Evolutionary conservation across 768 basidiomycete genomes (phyloP).

Genomic region (Pholiota conissans): DNA sequence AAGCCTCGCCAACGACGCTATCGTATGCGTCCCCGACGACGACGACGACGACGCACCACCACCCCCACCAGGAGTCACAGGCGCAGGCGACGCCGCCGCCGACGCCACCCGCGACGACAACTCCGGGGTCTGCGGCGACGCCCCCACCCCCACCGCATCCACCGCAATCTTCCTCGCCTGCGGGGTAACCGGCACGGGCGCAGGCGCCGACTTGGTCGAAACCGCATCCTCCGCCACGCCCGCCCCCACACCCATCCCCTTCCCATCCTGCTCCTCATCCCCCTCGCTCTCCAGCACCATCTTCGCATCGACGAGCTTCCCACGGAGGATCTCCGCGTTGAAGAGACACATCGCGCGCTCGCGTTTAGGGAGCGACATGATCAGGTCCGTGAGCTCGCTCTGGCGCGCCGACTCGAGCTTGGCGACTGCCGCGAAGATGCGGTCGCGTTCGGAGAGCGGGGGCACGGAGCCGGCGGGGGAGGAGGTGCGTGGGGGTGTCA

Average conservation of each 20-base stretch:
- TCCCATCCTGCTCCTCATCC: conserved; percentile 44
- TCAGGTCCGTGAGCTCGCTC: conserved; percentile 67
- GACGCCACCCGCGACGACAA: conserved; percentile 75
- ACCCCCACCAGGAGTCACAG: conserved; percentile 16
- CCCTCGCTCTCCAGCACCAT: conserved; percentile 76
- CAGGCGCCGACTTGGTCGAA: conserved; percentile 27
- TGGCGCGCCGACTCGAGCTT: conserved; percentile 63
- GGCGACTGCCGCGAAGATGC: conserved; percentile 65
- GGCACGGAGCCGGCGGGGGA: conserved; percentile 71
- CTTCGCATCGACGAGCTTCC: conserved; percentile 82
- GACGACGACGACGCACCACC: too few species aligned
- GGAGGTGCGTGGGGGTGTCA: conserved; percentile 81
- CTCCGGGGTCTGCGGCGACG: conserved; percentile 75
- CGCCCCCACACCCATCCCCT: too few species aligned
- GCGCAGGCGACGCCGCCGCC: conserved; percentile 64
- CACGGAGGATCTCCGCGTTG: conserved; percentile 75
- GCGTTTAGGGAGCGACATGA: conserved; percentile 86
- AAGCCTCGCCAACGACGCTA: conserved; percentile 68
- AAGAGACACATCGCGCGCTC: conserved; percentile 92
- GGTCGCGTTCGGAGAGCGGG: conserved; percentile 68
- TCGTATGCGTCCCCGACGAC: conserved; percentile 48
- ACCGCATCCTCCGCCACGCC: conserved; percentile 21
- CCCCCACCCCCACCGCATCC: conserved; percentile 30
- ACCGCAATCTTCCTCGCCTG: conserved; percentile 56
- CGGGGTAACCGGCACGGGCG: conserved; percentile 54